A percentile compares a stretch with the other conserved stretches of the same genome.
Conservation (phyloP, 192 early-diverging fungal genomes). For the Coemansia sp. region DNA sequence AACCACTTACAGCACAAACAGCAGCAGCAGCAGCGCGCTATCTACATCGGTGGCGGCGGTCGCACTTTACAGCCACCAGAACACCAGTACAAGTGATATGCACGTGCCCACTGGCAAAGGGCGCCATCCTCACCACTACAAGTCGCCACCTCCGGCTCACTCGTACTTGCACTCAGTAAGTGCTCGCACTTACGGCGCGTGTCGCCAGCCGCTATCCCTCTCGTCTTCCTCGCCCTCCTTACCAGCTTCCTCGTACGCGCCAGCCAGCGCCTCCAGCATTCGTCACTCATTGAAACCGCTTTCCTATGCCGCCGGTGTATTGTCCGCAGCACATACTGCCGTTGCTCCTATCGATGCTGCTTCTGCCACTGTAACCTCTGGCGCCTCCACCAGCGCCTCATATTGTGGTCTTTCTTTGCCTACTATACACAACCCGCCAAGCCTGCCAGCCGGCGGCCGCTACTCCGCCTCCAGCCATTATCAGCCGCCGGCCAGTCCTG, state of each 20-base stretch:
- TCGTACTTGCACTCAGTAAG: not conserved
- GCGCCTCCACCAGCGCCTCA: not conserved
- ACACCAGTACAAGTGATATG: not conserved
- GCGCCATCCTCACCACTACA: conserved; percentile 8
- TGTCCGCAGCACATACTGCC: not conserved
- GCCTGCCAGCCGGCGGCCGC: not conserved
- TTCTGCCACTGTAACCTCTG: not conserved
- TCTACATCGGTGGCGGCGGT: not conserved
- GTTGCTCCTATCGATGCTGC: not conserved
- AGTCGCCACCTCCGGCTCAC: conserved; percentile 1
- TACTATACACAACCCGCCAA: not conserved
- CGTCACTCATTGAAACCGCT: not conserved
- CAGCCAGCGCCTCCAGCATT: not conserved
- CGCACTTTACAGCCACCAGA: not conserved
- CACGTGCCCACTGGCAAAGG: conserved; percentile 1
- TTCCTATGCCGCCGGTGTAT: not conserved
- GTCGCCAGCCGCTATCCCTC: not conserved
- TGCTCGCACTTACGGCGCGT: not conserved
- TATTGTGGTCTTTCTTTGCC: too few species aligned
- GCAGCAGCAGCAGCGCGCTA: not conserved
- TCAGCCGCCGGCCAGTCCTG: not conserved
- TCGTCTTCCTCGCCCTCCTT: not conserved
- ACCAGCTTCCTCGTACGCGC: not conserved
- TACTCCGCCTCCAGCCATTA: not conserved
- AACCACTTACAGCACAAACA: not conserved